These are phyloP conservation scores for Septoria linicola DNA, from an alignment of 2,329 filamentous ascomycete genomes.

Conservation along the genomic window DNA sequence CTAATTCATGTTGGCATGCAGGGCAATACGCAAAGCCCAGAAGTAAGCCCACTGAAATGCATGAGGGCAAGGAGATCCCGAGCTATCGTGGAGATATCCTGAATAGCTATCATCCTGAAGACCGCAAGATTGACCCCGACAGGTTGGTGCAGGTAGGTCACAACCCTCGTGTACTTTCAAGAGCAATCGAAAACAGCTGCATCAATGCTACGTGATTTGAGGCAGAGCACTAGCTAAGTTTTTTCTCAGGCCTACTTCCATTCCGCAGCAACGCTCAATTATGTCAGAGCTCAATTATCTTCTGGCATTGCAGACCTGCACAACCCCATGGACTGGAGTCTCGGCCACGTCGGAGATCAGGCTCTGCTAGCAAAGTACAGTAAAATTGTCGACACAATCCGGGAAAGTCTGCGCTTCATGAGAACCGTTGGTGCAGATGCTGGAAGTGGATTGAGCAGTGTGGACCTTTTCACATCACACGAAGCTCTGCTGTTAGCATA, in stretches of 20 bases:
- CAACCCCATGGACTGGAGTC: constrained; percentile 88
- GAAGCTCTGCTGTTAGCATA: constrained; percentile 94
- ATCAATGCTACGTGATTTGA: too few relatives aligned
- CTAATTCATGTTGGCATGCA: background rate
- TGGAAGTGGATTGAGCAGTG: constrained; percentile 78
- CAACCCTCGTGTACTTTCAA: too few relatives aligned
- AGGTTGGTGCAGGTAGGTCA: constrained; percentile 60
- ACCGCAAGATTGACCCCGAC: constrained; percentile 76
- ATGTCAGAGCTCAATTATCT: constrained; percentile 76
- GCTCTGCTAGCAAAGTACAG: constrained; percentile 83
- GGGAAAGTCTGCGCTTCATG: constrained; percentile 83
- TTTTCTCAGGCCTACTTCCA: constrained; percentile 78
- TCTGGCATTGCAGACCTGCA: constrained; percentile 93
- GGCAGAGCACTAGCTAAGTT: background rate
- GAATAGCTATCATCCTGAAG: constrained; percentile 78
- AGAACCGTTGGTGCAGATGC: constrained; percentile 87
- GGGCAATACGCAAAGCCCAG: constrained; percentile 90
- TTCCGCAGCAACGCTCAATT: constrained; percentile 92
- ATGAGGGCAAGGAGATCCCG: constrained; percentile 77
- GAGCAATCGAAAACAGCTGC: too few relatives aligned
- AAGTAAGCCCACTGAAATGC: constrained; percentile 79
- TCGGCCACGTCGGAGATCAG: constrained; percentile 86
- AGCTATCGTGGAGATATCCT: constrained; percentile 95
- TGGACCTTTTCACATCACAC: constrained; percentile 93
- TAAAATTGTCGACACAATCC: constrained; percentile 78